Conservation (phyloP, 345 rosid species). For the Aquilaria yunnanensis region DNA sequence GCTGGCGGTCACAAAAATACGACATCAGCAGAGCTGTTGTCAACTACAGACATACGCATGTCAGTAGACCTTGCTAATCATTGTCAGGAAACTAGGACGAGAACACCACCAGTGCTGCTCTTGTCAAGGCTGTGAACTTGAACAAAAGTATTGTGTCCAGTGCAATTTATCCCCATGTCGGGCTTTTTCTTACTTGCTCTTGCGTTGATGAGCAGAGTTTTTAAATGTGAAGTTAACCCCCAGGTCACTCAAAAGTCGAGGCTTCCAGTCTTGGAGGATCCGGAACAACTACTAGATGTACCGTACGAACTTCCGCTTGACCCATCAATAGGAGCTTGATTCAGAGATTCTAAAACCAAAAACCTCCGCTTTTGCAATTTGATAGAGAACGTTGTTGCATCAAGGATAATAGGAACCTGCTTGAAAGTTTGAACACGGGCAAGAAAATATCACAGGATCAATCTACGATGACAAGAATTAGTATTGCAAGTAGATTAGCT, state of each 20-base stretch:
- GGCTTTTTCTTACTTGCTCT: not conserved
- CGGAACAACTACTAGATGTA: constrained; percentile 57
- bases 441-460: too few relatives aligned
- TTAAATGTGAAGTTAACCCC: not conserved
- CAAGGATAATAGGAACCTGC: constrained; percentile 81
- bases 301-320: constrained; percentile 83
- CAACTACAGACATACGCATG: too few relatives aligned
- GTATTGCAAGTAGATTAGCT: not conserved
- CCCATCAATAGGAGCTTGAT: constrained; percentile 94
- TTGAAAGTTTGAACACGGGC: not conserved
- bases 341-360: constrained; percentile 74
- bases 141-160: too few relatives aligned
- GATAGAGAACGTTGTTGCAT: constrained; percentile 80
- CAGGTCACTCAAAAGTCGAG: constrained; percentile 54
- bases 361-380: constrained; percentile 76
- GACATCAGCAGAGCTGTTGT: too few relatives aligned
- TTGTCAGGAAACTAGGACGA: too few relatives aligned
- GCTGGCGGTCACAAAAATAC: too few relatives aligned
- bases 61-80: too few relatives aligned
- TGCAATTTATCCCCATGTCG: not conserved
- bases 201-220: not conserved
- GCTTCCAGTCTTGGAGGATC: constrained; percentile 49
- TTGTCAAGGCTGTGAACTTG: too few relatives aligned
- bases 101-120: too few relatives aligned
- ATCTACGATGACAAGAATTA: not conserved